A percentile compares a stretch with the other conserved stretches of the same genome.
Conservation (phyloP, 371 early-diverging fungal genomes). For the Circinella minor region DNA sequence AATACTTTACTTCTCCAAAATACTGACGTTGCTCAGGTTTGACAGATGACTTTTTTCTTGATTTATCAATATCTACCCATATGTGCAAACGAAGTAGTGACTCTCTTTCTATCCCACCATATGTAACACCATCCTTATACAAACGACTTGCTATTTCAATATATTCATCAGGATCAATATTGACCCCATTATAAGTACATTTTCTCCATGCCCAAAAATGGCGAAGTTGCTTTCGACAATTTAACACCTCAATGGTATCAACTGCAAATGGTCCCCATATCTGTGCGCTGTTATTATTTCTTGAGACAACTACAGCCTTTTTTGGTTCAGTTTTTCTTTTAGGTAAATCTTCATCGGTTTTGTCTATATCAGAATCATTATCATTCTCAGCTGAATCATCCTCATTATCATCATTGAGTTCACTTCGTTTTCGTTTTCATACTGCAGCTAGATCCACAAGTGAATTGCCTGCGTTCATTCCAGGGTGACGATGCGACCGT, state of each 20-base stretch:
- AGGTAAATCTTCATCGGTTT: too few relatives aligned
- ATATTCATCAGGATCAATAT: neutral
- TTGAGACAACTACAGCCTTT: neutral
- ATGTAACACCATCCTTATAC: neutral
- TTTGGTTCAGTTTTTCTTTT: too few relatives aligned
- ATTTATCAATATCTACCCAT: neutral
- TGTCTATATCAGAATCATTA: too few relatives aligned
- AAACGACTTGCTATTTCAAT: neutral
- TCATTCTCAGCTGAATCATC: too few relatives aligned
- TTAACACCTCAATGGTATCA: neutral
- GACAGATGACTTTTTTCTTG: neutral
- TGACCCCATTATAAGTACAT: neutral
- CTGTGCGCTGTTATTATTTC: neutral
- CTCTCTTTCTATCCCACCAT: neutral
- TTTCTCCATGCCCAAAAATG: constrained; percentile 1
- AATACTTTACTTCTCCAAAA: constrained; percentile 2
- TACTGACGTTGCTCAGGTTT: neutral
- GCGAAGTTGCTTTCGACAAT: neutral
- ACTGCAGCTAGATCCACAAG: too few relatives aligned
- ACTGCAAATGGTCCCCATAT: neutral
- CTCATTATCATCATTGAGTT: too few relatives aligned
- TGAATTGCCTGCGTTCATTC: too few relatives aligned
- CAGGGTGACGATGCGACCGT: too few relatives aligned
- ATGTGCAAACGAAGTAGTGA: neutral
- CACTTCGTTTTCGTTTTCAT: too few relatives aligned